A percentile compares a stretch with the other conserved stretches of the same genome.
Evolutionary conservation across 106 monocot genomes (phyloP).

Genomic region (Allium sativum): DNA sequence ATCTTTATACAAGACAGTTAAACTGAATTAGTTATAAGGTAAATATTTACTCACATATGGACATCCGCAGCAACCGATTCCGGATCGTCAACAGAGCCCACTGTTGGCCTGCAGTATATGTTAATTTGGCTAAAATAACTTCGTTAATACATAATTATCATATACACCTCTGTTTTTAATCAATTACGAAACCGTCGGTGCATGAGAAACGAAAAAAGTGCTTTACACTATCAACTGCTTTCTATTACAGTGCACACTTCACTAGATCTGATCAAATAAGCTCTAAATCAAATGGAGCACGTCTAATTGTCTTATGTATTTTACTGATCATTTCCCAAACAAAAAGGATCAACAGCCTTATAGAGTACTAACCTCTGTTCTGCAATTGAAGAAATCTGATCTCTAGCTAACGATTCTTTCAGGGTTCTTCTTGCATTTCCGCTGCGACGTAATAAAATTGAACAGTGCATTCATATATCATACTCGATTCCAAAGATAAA

Average conservation of each 20-base stretch:
- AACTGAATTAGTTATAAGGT: background rate
- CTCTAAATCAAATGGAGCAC: background rate
- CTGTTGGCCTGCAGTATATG: background rate
- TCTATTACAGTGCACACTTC: background rate
- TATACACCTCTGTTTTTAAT: too few relatives aligned
- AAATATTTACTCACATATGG: constrained; percentile 12
- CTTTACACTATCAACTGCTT: background rate
- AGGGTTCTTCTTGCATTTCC: constrained; percentile 15
- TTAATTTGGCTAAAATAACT: background rate
- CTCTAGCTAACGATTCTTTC: constrained; percentile 1
- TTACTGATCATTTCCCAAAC: too few relatives aligned
- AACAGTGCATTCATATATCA: background rate
- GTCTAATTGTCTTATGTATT: too few relatives aligned
- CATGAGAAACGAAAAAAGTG: background rate
- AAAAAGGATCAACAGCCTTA: too few relatives aligned
- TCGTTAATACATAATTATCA: too few relatives aligned
- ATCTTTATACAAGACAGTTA: background rate
- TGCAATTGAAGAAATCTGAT: background rate
- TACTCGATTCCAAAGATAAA: background rate
- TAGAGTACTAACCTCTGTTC: background rate
- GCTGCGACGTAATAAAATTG: background rate
- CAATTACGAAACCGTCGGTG: constrained; percentile 3
- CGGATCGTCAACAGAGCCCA: constrained; percentile 17
- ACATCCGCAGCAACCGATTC: constrained; percentile 12
- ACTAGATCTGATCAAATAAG: background rate